Base-by-base conservation (phyloP, 75 land plant genomes). In the Pseudotsuga menziesii region DNA sequence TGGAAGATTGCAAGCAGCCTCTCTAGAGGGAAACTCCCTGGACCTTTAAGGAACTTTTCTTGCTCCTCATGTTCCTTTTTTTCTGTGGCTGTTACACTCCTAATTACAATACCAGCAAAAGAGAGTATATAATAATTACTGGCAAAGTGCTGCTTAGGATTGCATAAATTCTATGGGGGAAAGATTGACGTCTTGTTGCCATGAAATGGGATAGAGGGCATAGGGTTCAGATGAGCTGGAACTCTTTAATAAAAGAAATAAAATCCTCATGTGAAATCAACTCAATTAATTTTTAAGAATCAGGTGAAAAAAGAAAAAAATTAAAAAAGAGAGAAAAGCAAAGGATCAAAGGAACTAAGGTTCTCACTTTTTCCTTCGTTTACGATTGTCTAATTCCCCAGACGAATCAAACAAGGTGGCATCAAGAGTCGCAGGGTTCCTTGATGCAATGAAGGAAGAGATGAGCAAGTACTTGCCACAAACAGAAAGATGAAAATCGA, bases 371-470 rank as follows among this genome's bases (percentile, higher is more conserved):
- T 86, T 85, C 78, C 77, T 92, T 32, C 90, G 80, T 67, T 91
- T 95, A 13, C 88, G 79, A 75, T 76, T 83, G 29, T 78, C 85
- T 48, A 77, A 78, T 36, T 88, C 89, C 39, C 95, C 89, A 57
- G 90, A 81, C 58, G 99, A 78, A 83, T 94, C 99, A 85, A 97
- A 97, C 22, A 97, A 77, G 17, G 95, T 84, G 54, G 97, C 98
- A 94, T 97, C 99, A 72, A 92, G 85, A 15, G 99, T 96, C 56
- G 99, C 93, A 55, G 99, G 98, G 76, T 97, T 97, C 78, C 91
- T 85, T 57, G 99, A 97, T 79, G 98, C 95, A 78, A 97, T 89
- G 78, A 92, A 97, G 54, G 99, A 95, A 35, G 99, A 91, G 80
- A 97, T 67, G 57, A 97, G 88, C n/a, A 97, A 92, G 80, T 94